Base-by-base conservation (phyloP, 129 eudicot species). In the Cynara cardunculus region DNA sequence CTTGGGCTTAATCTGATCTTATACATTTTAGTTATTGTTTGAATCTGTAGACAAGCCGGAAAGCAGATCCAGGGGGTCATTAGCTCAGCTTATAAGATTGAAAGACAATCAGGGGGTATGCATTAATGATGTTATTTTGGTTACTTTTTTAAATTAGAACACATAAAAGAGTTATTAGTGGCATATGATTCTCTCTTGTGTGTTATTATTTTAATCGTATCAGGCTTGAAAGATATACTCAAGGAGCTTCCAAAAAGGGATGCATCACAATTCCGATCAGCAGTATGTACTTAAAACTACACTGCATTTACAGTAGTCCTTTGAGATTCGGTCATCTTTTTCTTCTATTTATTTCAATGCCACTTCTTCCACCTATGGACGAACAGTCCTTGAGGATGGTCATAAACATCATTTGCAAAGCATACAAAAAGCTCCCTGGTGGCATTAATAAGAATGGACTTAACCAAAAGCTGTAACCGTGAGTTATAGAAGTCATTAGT, bases 171-270 rank as follows among this genome's bases (percentile, higher is more conserved):
- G 27, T 73, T 72, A 10, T 21, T 56, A 9, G 12, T 19, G 19
- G 68, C 46, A 78, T 39, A 41, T 74, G 1, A n/a, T 49, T 80
- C 13, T 44, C 16, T 26, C 16, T 70, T 77, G 46, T 53, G 68
- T 28, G 3, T 28, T 6, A 30, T 30, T 69, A 3, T 69, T 67
- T 69, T 30, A 53, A 69, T 69, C 12, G 25, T 11, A n/a, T 34
- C 90, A 89, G 97, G 97, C 78, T 79, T 92, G 80, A 87, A 89
- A 85, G 94, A 87, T 76, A 78, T 80, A 73, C 88, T 92, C 26
- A 83, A 71, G 62, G 97, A 92, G 67, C 90, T 92, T 70, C 97
- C 94, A 12, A 84, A 90, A 19, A 86, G 88, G 77, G 92, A 88
- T 35, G 88, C 94, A 62, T 86, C 91, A 72, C 87, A 19, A 80